Evolutionary conservation across 768 basidiomycete genomes (phyloP), one percentile per base, ranked within the genome.

Genomic region (Lactarius psammicola): DNA sequence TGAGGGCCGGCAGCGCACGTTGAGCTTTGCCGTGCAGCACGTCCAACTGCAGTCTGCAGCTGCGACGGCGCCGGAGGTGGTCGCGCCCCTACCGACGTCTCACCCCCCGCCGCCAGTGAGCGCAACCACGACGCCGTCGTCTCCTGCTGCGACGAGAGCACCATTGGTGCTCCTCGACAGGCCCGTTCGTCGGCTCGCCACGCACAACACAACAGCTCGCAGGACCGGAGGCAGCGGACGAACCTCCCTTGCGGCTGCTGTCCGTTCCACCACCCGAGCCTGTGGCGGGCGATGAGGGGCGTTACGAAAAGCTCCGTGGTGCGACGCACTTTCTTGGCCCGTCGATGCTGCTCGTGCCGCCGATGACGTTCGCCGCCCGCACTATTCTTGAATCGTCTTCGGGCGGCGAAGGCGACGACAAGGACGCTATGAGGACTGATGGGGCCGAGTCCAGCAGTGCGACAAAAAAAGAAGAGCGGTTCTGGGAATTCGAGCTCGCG

Each of bases 11-110:
- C 73, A 78, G 55, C 80, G 86, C 28, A 72, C 78, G 7, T 69
- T 87, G 31, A 75, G 75, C 15, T 74, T 92, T 31, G 87, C 81
- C 20, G 80, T 92, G 8, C 92, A 94, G 70, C 88, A 89, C 70
- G 75, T 90, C 17, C 80, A 82, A 53, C 80, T 81, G 53, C 80
- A 81, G 23, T 78, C 74, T 8, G 67, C 70, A 6, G 67, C 74
- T 53, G 62, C 74, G 2, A 6, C 28, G n/a, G 23, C 46, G 20
- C 33, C 23, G 0, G 55, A 30, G 17, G 44, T 4, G 28, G 7
- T 18, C 31, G 33, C 7, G 34, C n/a, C 54, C 8, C 23, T 31
- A 26, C 13, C 56, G 44, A 2, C 34, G 18, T 13, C 17, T 33
- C 60, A 57, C 23, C 59, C 64, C 7, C 26, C 59, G 11, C 31